Base-by-base conservation (phyloP, 305 asterid genomes). In the Fraxinus nigra region DNA sequence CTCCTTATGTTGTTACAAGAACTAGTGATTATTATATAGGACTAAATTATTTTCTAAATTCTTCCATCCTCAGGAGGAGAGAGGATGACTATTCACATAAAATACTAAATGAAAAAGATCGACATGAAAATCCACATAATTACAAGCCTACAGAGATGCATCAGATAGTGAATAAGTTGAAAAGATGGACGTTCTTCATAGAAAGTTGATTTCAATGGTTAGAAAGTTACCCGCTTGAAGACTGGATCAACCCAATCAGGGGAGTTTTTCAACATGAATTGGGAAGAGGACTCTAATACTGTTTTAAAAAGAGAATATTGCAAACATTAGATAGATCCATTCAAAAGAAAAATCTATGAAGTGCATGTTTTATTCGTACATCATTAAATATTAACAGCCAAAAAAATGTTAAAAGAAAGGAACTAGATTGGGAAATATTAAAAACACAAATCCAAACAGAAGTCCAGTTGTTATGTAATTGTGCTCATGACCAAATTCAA, bases 161-260 rank as follows among this genome's bases (percentile, higher is more conserved):
- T 69, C 75, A 69, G 75, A 69, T 69, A 35, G 40, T 28, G 74
- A 67, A 67, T 37, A 67, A 4, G 74, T 4, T 67, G 35, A 69
- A 69, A 69, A 69, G 20, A 32, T 30, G 24, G 38, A 30, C 10
- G 24, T 69, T 32, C 40, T 30, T 30, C 14, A 69, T 69, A 30
- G 38, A 69, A 69, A 16, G n/a, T 13, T 24, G 11, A 73, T 1
- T 8, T 65, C 34, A 40, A 30, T 26, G 28, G 48, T 79, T 54
- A 20, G 72, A 32, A 67, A 10, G 18, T 80, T 83, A 88, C 91
- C 88, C 84, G 84, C 30, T 78, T 75, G 82, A 65, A 79, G 61
- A 85, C 86, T 75, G 34, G 70, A 67, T 83, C 85, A 46, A 86
- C 72, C 93, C 93, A 90, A 18, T 84, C 88, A 3, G 18, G 30